A percentile compares a stretch with the other conserved stretches of the same genome.
phyloP scores from a whole-genome alignment of 495 filamentous ascomycete species.

The Podospora tetraspora region DNA sequence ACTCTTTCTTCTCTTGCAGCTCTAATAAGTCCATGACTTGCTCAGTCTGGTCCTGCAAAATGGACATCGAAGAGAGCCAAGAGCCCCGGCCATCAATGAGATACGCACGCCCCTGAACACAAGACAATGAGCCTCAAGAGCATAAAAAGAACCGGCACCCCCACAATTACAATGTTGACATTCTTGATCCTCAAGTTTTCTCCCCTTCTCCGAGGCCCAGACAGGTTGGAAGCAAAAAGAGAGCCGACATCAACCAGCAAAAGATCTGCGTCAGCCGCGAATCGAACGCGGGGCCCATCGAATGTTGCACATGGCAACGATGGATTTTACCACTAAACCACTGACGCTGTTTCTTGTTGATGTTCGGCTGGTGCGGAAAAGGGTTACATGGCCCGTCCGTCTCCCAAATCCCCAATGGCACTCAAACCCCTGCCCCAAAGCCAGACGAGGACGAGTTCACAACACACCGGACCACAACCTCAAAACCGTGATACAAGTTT shows the following conservation, averaged over 20 bases:
- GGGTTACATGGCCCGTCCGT: background rate
- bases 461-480: background rate
- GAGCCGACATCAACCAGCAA: background rate
- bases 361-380: background rate
- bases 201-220: background rate
- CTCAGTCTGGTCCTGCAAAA: background rate
- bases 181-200: background rate
- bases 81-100: background rate
- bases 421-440: background rate
- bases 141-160: background rate
- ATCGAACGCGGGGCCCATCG: slow-evolving; percentile 52
- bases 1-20: too few species aligned
- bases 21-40: background rate
- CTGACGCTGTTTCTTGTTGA: background rate
- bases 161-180: background rate
- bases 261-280: slow-evolving; percentile 42
- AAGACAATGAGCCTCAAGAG: background rate
- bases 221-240: background rate
- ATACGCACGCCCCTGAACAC: background rate
- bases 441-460: background rate
- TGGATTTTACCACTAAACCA: background rate
- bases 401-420: background rate
- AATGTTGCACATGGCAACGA: slow-evolving; percentile 23
- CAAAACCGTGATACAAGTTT: background rate
- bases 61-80: background rate